Evolutionary conservation across 371 early-diverging fungal species (phyloP), one percentile per base, ranked within the genome.

Genomic region (Mucor saturninus): DNA sequence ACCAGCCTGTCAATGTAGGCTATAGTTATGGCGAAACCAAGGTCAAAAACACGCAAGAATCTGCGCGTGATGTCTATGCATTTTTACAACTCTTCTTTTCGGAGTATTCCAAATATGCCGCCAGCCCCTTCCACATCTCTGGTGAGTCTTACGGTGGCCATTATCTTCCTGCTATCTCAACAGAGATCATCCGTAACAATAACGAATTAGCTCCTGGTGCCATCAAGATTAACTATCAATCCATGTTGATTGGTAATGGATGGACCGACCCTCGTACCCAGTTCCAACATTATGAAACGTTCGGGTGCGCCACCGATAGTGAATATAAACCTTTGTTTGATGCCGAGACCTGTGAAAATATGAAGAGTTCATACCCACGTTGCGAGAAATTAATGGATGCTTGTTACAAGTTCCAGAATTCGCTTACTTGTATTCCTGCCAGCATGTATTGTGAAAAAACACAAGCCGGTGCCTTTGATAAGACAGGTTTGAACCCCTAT

Each of bases 161-260:
- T 64, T 93, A 90, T 59, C 71, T 90, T n/a, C 94, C 93, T 14
- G 91, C 90, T n/a, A 79, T 90, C 1, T 91, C 86, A 7, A 72
- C 82, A 39, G 77, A 82, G 43, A 93, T 93, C 58, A 69, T 86
- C 57, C 45, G 70, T 13, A 48, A 72, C 68, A 73, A 73, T 3
- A 30, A 28, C 1, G 30, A 30, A 7, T 43, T 32, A 11, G 48
- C 42, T n/a, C 61, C 55, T 28, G 43, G 29, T 1, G 57, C 49
- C 1, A 15, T 63, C 11, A 26, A 42, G n/a, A 50, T 75, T 67
- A 86, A 89, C 62, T 76, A 92, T 45, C 77, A 80, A 10, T 88
- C 90, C 15, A 72, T 95, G 61, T 73, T 90, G 57, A 91, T 96
- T 57, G 97, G 97, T 26, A 97, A 97, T 71, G 97, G 96, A 1